Percentiles rank a stretch among this genome's conserved stretches.
phyloP scores from a whole-genome alignment of 257 asterid genomes.

The Solanum rostratum region DNA sequence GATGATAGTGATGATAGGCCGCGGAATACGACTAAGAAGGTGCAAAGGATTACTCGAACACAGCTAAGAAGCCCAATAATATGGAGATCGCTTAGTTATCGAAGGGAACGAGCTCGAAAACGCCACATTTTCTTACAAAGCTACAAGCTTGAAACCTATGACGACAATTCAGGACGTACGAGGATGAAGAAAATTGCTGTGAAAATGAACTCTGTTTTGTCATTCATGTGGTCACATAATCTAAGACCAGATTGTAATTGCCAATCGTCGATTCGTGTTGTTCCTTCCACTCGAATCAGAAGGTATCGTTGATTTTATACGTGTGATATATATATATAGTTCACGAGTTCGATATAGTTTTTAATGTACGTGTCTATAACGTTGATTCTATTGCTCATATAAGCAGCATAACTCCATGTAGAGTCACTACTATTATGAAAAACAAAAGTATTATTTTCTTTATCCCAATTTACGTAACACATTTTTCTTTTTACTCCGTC shows the following conservation, averaged over 20 bases:
- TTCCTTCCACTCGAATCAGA: constrained; percentile 24
- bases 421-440: neutral
- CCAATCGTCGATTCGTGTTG: constrained; percentile 19
- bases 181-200: constrained; percentile 29
- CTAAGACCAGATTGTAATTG: constrained; percentile 20
- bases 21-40: neutral
- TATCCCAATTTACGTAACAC: neutral
- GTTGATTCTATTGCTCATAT: neutral
- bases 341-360: neutral
- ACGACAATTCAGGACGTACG: neutral
- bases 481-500: neutral
- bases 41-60: neutral
- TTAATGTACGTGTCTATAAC: neutral
- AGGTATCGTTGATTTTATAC: constrained; percentile 3
- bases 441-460: neutral
- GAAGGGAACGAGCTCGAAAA: constrained; percentile 5
- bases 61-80: neutral
- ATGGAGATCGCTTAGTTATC: neutral
- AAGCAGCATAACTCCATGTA: neutral
- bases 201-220: constrained; percentile 22
- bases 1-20: neutral
- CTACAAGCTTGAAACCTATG: constrained; percentile 26
- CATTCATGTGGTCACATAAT: constrained; percentile 25
- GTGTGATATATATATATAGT: neutral
- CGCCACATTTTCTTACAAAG: constrained; percentile 39